Evolutionary conservation across 768 basidiomycete genomes (phyloP).

Genomic region (Calocybe indica): DNA sequence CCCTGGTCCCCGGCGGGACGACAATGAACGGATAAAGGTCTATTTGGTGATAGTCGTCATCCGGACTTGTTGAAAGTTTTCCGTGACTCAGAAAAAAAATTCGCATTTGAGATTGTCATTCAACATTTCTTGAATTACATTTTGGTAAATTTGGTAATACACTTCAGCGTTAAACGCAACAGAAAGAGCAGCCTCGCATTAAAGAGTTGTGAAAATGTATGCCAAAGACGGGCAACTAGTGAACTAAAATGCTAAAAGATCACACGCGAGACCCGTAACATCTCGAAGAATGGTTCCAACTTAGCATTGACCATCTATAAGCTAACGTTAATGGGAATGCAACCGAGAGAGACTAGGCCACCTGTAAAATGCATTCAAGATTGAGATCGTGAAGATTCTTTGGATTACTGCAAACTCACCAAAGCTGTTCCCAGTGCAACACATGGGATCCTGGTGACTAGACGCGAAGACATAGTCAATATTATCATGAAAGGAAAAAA

Average conservation of each 20-base stretch:
- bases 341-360: constrained; percentile 3
- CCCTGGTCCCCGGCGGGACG: constrained; percentile 40
- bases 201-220: too few species aligned
- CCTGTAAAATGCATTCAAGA: not conserved
- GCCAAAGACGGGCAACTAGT: too few species aligned
- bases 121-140: too few species aligned
- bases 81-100: too few species aligned
- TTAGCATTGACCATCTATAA: not conserved
- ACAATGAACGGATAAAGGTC: not conserved
- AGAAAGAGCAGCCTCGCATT: too few species aligned
- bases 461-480: not conserved
- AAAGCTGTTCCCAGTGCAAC: constrained; percentile 3
- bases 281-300: too few species aligned
- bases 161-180: too few species aligned
- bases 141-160: too few species aligned
- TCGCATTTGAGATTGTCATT: too few species aligned
- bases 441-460: constrained; percentile 2
- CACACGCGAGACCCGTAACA: too few species aligned
- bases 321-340: constrained; percentile 3
- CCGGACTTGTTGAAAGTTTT: not conserved
- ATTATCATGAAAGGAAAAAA: not conserved
- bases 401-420: not conserved
- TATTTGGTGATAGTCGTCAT: not conserved
- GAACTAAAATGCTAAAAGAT: too few species aligned
- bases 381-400: not conserved